These are phyloP conservation scores for Capsicum pubescens DNA, from an alignment of 257 asterid species.

Conservation along the genomic window DNA sequence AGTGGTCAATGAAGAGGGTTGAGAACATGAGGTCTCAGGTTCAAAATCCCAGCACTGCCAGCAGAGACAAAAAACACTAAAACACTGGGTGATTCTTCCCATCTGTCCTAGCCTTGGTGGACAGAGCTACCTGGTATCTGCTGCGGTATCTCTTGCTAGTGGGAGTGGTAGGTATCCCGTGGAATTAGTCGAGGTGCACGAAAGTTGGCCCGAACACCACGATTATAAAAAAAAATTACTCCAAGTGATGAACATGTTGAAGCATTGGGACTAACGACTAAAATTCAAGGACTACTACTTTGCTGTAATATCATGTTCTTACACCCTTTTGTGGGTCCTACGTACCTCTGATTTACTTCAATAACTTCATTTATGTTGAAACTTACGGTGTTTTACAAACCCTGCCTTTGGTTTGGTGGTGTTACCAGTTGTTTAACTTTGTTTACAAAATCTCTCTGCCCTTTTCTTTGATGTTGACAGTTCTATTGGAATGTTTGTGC, in stretches of 20 bases:
- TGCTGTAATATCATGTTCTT: background rate
- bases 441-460: background rate
- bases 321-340: background rate
- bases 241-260: background rate
- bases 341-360: background rate
- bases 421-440: background rate
- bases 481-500: slow-evolving; percentile 18
- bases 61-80: too few species aligned
- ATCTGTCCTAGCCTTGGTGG: too few species aligned
- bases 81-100: too few species aligned
- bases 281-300: background rate
- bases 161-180: too few species aligned
- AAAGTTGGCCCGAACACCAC: too few species aligned
- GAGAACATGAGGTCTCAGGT: too few species aligned
- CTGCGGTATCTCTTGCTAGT: too few species aligned
- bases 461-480: background rate
- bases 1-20: too few species aligned
- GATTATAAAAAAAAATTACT: background rate
- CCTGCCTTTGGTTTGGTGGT: slow-evolving; percentile 2
- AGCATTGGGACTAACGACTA: background rate
- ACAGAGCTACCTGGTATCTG: too few species aligned
- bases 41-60: too few species aligned
- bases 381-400: background rate
- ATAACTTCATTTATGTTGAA: background rate
- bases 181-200: too few species aligned